These are phyloP conservation scores for Talaromyces nanjingensis DNA, from an alignment of 495 filamentous ascomycete genomes.

Conservation along the genomic window DNA sequence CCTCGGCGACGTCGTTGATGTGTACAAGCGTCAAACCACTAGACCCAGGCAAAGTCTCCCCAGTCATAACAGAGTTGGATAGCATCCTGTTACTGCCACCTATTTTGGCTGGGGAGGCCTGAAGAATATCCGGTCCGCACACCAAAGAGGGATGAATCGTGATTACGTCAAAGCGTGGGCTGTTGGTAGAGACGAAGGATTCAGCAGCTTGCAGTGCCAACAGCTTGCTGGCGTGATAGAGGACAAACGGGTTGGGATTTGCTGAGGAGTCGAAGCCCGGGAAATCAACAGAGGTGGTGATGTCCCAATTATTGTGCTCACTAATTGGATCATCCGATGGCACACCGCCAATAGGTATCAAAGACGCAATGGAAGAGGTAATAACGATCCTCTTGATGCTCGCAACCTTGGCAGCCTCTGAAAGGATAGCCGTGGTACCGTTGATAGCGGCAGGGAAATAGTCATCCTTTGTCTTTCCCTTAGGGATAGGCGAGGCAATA, in stretches of 20 bases:
- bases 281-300: conserved; percentile 19
- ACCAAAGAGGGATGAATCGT: conserved; percentile 24
- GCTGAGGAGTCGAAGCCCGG: conserved; percentile 8
- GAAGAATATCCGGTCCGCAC: conserved; percentile 22
- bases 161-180: conserved; percentile 23
- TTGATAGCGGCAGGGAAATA: conserved; percentile 27
- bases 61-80: conserved; percentile 16
- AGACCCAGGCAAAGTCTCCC: not conserved
- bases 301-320: conserved; percentile 28
- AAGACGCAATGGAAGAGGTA: conserved; percentile 25
- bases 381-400: conserved; percentile 31
- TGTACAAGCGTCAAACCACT: conserved; percentile 22
- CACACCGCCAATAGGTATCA: conserved; percentile 15
- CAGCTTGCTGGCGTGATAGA: conserved; percentile 26
- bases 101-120: conserved; percentile 19
- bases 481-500: conserved; percentile 31
- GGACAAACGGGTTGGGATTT: conserved; percentile 13
- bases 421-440: conserved; percentile 24
- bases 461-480: conserved; percentile 18
- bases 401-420: conserved; percentile 19
- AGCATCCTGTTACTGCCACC: conserved; percentile 15
- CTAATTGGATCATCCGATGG: not conserved
- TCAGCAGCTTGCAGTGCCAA: conserved; percentile 23
- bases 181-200: conserved; percentile 16
- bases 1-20: conserved; percentile 33